A percentile compares a stretch with the other conserved stretches of the same genome.
Conservation (phyloP, 192 early-diverging fungal genomes). For the Coemansia asiatica region DNA sequence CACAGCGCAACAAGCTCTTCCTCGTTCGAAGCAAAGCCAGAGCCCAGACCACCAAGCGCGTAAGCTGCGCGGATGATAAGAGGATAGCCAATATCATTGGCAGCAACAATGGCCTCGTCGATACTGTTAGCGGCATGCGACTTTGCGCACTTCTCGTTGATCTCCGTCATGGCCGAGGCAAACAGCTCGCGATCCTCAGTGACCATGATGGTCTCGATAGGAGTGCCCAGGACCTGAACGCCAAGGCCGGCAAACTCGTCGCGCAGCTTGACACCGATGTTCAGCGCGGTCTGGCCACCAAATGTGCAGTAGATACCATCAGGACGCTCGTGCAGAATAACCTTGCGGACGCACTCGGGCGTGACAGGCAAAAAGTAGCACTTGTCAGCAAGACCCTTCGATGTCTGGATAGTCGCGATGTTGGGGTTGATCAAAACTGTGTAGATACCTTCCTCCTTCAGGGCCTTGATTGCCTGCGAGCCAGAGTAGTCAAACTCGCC, state of each 20-base stretch:
- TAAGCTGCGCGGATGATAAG: constrained; percentile 96
- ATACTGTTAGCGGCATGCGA: constrained; percentile 77
- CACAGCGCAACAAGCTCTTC: constrained; percentile 77
- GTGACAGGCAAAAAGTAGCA: constrained; percentile 98
- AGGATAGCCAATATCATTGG: constrained; percentile 88
- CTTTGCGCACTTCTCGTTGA: constrained; percentile 89
- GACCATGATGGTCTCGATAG: constrained; percentile 91
- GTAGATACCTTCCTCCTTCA: constrained; percentile 95
- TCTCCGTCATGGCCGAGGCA: constrained; percentile 79
- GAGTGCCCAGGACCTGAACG: constrained; percentile 93
- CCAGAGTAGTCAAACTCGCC: constrained; percentile 99
- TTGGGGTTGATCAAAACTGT: constrained; percentile 99
- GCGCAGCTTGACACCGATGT: constrained; percentile 87
- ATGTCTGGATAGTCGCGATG: constrained; percentile 99
- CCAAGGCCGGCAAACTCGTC: constrained; percentile 85
- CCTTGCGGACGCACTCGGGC: constrained; percentile 91
- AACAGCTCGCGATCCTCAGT: constrained; percentile 98
- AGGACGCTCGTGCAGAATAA: constrained; percentile 92
- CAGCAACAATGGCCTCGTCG: constrained; percentile 85
- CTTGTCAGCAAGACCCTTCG: constrained; percentile 93
- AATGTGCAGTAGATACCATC: constrained; percentile 99
- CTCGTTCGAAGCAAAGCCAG: constrained; percentile 93
- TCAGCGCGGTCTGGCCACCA: constrained; percentile 98
- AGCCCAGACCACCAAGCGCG: constrained; percentile 94
- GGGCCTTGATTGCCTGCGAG: constrained; percentile 95